A percentile compares a stretch with the other conserved stretches of the same genome.
Conservation (phyloP, 768 basidiomycete genomes). For the Leccinum subgranulosum region DNA sequence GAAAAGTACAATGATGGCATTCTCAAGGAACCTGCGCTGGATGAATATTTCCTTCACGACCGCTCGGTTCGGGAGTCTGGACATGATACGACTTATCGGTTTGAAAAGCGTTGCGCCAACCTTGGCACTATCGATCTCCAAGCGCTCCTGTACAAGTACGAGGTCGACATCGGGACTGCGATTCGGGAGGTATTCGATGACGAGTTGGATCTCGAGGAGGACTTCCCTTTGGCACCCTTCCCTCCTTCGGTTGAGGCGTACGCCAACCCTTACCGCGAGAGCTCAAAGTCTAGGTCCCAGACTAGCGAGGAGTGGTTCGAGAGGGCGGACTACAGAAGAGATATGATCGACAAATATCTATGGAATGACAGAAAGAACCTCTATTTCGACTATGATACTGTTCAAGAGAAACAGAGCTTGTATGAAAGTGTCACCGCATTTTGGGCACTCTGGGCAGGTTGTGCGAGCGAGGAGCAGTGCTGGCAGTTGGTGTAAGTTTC, state of each 20-base stretch:
- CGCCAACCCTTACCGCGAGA: slow-evolving; percentile 56
- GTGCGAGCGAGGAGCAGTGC: slow-evolving; percentile 93
- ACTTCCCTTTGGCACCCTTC: slow-evolving; percentile 89
- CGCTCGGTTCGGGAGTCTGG: slow-evolving; percentile 95
- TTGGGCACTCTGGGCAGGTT: slow-evolving; percentile 97
- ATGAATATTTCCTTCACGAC: slow-evolving; percentile 98
- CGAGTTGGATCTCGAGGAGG: slow-evolving; percentile 87
- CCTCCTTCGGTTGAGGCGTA: slow-evolving; percentile 76
- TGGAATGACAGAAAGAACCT: slow-evolving; percentile 96
- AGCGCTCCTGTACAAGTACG: slow-evolving; percentile 96
- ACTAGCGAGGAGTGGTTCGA: slow-evolving; percentile 90
- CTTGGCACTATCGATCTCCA: slow-evolving; percentile 96
- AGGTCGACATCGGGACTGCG: slow-evolving; percentile 96
- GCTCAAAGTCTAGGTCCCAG: slow-evolving; percentile 59
- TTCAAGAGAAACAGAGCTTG: slow-evolving; percentile 82
- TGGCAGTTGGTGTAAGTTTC: slow-evolving; percentile 84
- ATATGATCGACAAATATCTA: slow-evolving; percentile 86
- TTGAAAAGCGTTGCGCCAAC: slow-evolving; percentile 97
- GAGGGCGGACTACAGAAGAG: slow-evolving; percentile 78
- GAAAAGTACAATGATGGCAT: slow-evolving; percentile 89
- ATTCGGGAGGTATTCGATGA: slow-evolving; percentile 95
- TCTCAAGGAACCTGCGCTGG: slow-evolving; percentile 81
- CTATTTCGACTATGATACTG: slow-evolving; percentile 97
- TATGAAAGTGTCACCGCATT: slow-evolving; percentile 97
- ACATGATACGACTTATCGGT: slow-evolving; percentile 94